Base-by-base conservation (phyloP, 2,329 filamentous ascomycete species). In the Venturia pyrina region DNA sequence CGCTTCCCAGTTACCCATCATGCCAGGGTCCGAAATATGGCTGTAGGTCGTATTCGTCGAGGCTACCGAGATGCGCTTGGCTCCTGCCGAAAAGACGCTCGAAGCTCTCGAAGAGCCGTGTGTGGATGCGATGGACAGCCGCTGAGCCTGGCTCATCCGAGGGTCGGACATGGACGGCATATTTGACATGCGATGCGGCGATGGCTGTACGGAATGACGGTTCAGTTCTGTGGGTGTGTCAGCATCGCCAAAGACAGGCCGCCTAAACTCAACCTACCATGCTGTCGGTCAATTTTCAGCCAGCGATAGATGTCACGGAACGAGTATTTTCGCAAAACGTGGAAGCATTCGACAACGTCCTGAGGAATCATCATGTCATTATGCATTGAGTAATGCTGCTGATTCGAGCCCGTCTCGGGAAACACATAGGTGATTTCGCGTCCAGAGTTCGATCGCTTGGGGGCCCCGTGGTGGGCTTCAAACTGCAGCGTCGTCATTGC, bases 211-310 rank as follows among this genome's bases (percentile, higher is more conserved):
- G 11, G 64, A 62, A n/a, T 44, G 32, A 13, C 43, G 59, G 37
- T 48, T 48, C 34, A 66, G 13, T 59, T 66, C 65, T 66, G 32
- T n/a, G 19, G 1, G 2, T 41, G 13, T 19, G 53, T 65, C 43
- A 65, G 63, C 21, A 10, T 57, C 19, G 24, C 21, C 15, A 19
- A 17, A 19, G 2, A 32, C 3, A n/a, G 19, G 24, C 17, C n/a
- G 37, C 28, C 15, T 17, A 3, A 11, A 56, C 8, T 19, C 4
- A 17, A 24, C 44, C 11, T 24, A 66, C 65, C 65, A 64, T 63
- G 40, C 61, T 66, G 65, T n/a, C 65, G 65, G 61, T 66, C 65
- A 41, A 64, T 57, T 40, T 66, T 66, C 46, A 66, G 40, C 65
- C 65, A 66, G 24, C 53, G 59, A 44, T 63, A 44, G 34, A 66